Conservation (phyloP, 2,329 filamentous ascomycete species). For the Chrysoporthe puriensis region DNA sequence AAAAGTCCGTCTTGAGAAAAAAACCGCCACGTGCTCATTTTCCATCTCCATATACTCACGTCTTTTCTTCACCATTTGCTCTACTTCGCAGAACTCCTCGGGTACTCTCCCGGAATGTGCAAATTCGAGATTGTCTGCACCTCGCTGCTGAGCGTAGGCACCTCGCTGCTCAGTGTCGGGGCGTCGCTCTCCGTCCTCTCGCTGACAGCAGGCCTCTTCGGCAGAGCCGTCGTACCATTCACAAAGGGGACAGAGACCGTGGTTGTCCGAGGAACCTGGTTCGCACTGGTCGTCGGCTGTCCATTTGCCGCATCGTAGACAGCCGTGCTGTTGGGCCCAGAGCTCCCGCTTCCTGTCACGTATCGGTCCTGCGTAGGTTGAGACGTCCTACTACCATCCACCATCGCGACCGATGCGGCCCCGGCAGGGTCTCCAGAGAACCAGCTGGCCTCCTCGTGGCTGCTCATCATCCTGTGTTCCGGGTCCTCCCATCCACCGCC, state of each 20-base stretch:
- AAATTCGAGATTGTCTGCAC: conserved; percentile 64
- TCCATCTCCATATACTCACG: too few relatives aligned
- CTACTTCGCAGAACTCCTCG: conserved; percentile 39
- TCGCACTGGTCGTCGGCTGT: not conserved
- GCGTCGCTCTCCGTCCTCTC: conserved; percentile 27
- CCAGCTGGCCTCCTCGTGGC: conserved; percentile 14
- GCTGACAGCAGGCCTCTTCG: conserved; percentile 18
- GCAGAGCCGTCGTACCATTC: not conserved
- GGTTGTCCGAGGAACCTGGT: conserved; percentile 15
- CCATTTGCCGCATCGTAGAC: conserved; percentile 13
- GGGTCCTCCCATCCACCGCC: not conserved
- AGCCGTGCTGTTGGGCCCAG: conserved; percentile 3
- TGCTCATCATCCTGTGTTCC: conserved; percentile 10
- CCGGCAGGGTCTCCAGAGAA: not conserved
- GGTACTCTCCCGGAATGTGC: conserved; percentile 72
- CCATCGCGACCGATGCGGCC: conserved; percentile 12
- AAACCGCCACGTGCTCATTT: not conserved
- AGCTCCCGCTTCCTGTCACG: not conserved
- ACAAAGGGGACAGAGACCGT: conserved; percentile 3
- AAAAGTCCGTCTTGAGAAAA: conserved; percentile 3
- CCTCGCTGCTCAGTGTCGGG: conserved; percentile 31
- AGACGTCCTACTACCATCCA: not conserved
- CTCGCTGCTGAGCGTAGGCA: conserved; percentile 45
- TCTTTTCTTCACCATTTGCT: not conserved
- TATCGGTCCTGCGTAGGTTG: conserved; percentile 8